A percentile compares a stretch with the other conserved stretches of the same genome.
Evolutionary conservation across 345 rosid genomes (phyloP).

Genomic region (Brassica juncea): DNA sequence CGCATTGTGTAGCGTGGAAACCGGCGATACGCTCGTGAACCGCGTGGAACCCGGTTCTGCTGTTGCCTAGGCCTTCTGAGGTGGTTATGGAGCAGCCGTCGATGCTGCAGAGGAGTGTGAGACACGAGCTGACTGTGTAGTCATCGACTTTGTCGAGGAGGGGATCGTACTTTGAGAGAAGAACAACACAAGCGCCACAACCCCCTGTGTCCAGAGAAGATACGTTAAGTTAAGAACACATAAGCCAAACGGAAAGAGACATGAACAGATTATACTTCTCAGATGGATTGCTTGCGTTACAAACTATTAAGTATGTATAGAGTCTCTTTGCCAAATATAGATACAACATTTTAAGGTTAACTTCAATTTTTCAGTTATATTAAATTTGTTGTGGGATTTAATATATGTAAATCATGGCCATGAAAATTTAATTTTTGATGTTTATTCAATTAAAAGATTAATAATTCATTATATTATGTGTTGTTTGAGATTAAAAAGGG

Average conservation of each 20-base stretch:
- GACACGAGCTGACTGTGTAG: constrained; percentile 74
- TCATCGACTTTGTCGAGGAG: constrained; percentile 62
- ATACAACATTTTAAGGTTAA: not conserved
- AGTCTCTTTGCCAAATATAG: not conserved
- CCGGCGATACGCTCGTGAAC: constrained; percentile 80
- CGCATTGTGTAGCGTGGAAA: constrained; percentile 93
- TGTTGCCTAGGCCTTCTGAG: constrained; percentile 82
- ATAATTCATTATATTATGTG: not conserved
- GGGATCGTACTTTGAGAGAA: constrained; percentile 71
- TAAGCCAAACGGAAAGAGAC: not conserved
- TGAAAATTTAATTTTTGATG: not conserved
- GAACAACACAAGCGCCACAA: constrained; percentile 91
- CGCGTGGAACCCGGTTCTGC: constrained; percentile 77
- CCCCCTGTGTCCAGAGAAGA: constrained; percentile 59
- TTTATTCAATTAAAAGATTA: not conserved
- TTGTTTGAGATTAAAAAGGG: not conserved
- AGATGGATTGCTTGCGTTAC: not conserved
- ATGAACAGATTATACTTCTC: not conserved
- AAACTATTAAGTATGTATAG: not conserved
- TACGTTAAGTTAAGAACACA: constrained; percentile 10
- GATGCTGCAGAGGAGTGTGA: constrained; percentile 81
- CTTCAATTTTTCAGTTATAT: not conserved
- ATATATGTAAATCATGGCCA: not conserved
- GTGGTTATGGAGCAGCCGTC: constrained; percentile 82
- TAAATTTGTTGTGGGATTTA: not conserved